phyloP scores from a whole-genome alignment of 495 filamentous ascomycete species.

The Cercophora samala region DNA sequence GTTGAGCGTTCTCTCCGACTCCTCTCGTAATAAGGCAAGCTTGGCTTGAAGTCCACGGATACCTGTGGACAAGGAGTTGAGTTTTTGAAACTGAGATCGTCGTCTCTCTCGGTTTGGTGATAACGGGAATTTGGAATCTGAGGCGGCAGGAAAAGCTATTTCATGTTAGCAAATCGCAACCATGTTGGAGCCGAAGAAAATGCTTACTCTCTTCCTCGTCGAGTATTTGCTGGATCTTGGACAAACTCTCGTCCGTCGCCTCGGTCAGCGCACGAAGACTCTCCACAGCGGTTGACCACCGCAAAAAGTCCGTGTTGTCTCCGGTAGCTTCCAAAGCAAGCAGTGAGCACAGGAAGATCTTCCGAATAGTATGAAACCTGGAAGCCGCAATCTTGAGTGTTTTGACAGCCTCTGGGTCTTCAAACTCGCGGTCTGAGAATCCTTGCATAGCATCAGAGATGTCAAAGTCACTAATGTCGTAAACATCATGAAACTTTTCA shows the following conservation, averaged over 20 bases:
- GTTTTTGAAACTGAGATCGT: conserved; percentile 77
- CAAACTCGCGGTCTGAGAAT: conserved; percentile 58
- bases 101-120: conserved; percentile 76
- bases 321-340: conserved; percentile 86
- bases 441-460: conserved; percentile 62
- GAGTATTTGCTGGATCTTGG: conserved; percentile 62
- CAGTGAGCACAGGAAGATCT: conserved; percentile 79
- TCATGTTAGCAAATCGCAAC: not conserved
- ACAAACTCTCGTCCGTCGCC: conserved; percentile 54
- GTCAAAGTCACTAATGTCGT: conserved; percentile 80
- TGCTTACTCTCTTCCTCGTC: conserved; percentile 78
- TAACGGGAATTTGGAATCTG: conserved; percentile 62
- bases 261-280: conserved; percentile 63
- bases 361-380: conserved; percentile 73
- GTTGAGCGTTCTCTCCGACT: conserved; percentile 73
- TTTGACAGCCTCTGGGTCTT: conserved; percentile 75
- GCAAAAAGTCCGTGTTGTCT: conserved; percentile 69
- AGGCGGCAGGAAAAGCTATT: conserved; percentile 38
- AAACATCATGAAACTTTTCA: conserved; percentile 88
- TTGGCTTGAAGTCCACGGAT: conserved; percentile 92
- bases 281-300: conserved; percentile 77
- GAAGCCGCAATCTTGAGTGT: conserved; percentile 74
- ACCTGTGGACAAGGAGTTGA: conserved; percentile 83
- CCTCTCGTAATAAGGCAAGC: conserved; percentile 87
- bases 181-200: not conserved